Conservation (phyloP, 768 basidiomycete species). For the Coprinopsis sp. region DNA sequence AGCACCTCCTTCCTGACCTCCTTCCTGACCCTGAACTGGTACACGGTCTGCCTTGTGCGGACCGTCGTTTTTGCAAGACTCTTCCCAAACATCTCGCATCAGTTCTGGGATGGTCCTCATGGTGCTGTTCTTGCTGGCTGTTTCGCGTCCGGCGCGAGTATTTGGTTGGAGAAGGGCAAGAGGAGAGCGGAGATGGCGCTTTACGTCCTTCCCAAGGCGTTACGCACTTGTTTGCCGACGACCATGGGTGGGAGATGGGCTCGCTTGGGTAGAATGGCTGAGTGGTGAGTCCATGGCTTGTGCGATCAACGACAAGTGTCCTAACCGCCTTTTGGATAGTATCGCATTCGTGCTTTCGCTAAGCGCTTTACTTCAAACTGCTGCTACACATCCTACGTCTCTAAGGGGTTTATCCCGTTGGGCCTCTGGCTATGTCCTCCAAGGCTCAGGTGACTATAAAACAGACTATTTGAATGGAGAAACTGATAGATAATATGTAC, state of each 20-base stretch:
- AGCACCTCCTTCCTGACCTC: constrained; percentile 70
- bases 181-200: constrained; percentile 76
- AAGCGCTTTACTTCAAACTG: constrained; percentile 60
- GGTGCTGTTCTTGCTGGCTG: constrained; percentile 66
- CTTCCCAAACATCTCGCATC: constrained; percentile 65
- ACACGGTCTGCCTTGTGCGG: constrained; percentile 63
- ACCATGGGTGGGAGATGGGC: constrained; percentile 45
- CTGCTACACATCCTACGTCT: constrained; percentile 54
- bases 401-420: constrained; percentile 73
- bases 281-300: constrained; percentile 47
- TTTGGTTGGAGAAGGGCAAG: constrained; percentile 70
- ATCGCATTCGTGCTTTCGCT: constrained; percentile 59
- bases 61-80: constrained; percentile 59
- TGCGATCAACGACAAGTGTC: neutral
- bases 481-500: too few species aligned
- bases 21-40: constrained; percentile 71
- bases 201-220: constrained; percentile 70
- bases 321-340: constrained; percentile 28
- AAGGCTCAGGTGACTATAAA: constrained; percentile 53
- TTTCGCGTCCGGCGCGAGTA: constrained; percentile 67
- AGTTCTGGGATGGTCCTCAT: constrained; percentile 75
- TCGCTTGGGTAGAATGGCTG: constrained; percentile 36
- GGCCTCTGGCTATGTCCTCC: constrained; percentile 62
- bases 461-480: too few species aligned
- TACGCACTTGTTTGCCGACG: constrained; percentile 59